A percentile compares a stretch with the other conserved stretches of the same genome.
Evolutionary conservation across 2,329 filamentous ascomycete genomes (phyloP).

Genomic region (Nemania sp.): DNA sequence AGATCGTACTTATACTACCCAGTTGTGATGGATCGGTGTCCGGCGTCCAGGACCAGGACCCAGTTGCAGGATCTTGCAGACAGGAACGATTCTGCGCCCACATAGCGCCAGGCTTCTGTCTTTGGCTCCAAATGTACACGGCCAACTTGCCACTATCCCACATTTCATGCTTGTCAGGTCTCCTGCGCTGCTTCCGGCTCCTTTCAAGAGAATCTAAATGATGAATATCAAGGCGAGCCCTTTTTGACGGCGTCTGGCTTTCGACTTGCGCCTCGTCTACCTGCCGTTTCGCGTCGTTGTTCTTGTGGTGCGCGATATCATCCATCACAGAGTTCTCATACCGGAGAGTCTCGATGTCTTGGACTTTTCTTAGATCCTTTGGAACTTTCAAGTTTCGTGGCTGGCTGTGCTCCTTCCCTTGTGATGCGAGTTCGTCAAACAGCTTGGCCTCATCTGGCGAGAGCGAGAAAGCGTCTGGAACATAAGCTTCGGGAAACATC

Average conservation of each 20-base stretch:
- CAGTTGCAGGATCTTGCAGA: slow-evolving; percentile 35
- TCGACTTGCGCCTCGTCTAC: slow-evolving; percentile 30
- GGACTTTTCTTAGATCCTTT: slow-evolving; percentile 32
- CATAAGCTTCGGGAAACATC: slow-evolving; percentile 51
- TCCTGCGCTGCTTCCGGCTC: slow-evolving; percentile 17
- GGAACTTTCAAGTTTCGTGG: slow-evolving; percentile 18
- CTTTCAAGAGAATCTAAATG: slow-evolving; percentile 35
- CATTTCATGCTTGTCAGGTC: slow-evolving; percentile 30
- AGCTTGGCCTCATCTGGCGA: slow-evolving; percentile 42
- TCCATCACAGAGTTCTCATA: slow-evolving; percentile 40
- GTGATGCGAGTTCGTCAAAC: slow-evolving; percentile 38
- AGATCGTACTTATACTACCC: slow-evolving; percentile 27
- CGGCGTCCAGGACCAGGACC: slow-evolving; percentile 36
- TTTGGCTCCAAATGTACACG: slow-evolving; percentile 38
- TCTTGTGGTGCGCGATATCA: slow-evolving; percentile 27
- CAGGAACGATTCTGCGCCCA: slow-evolving; percentile 30
- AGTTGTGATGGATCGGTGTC: slow-evolving; percentile 18
- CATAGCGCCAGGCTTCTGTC: slow-evolving; percentile 28
- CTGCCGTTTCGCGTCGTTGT: slow-evolving; percentile 27
- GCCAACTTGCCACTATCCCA: slow-evolving; percentile 37
- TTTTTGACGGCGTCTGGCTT: slow-evolving; percentile 27
- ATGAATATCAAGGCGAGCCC: slow-evolving; percentile 20
- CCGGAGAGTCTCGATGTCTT: slow-evolving; percentile 37
- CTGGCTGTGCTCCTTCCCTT: slow-evolving; percentile 25
- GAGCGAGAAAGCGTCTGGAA: slow-evolving; percentile 46